A percentile compares a stretch with the other conserved stretches of the same genome.
These are phyloP conservation scores for Apiospora aurea DNA, from an alignment of 2,329 filamentous ascomycete species.

Conservation along the genomic window DNA sequence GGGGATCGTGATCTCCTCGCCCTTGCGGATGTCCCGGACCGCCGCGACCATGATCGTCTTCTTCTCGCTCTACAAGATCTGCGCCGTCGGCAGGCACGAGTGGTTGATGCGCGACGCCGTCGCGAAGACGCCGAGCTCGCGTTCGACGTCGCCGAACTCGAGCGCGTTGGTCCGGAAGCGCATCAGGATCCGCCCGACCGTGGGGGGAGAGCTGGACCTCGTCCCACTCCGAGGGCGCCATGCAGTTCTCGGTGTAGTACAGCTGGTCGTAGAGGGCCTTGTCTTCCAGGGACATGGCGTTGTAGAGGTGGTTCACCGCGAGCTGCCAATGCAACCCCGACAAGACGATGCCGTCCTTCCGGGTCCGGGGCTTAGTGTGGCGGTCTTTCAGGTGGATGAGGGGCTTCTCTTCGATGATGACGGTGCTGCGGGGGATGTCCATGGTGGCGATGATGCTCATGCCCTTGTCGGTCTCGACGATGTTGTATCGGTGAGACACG, in stretches of 20 bases:
- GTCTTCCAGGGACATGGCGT: background rate
- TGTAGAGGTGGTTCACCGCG: background rate
- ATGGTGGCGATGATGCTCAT: background rate
- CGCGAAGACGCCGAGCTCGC: background rate
- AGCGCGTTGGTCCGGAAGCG: background rate
- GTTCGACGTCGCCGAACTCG: too few species aligned
- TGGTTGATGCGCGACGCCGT: background rate
- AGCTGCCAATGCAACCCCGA: background rate
- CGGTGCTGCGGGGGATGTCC: background rate
- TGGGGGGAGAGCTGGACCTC: background rate
- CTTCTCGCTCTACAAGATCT: background rate
- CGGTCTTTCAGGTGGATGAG: background rate
- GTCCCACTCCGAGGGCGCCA: background rate
- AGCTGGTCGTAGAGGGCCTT: background rate
- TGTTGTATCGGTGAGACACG: background rate
- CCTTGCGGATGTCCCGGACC: conserved; percentile 9
- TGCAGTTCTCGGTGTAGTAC: background rate
- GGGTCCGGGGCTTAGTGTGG: too few species aligned
- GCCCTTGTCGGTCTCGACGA: background rate
- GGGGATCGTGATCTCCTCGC: conserved; percentile 20
- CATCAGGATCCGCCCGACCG: background rate
- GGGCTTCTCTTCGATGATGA: conserved; percentile 1
- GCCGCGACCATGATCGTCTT: background rate
- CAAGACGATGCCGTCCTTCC: background rate
- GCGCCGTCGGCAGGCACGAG: background rate